These are phyloP conservation scores for Jacaranda copaia DNA, from an alignment of 257 asterid genomes.

Conservation along the genomic window DNA sequence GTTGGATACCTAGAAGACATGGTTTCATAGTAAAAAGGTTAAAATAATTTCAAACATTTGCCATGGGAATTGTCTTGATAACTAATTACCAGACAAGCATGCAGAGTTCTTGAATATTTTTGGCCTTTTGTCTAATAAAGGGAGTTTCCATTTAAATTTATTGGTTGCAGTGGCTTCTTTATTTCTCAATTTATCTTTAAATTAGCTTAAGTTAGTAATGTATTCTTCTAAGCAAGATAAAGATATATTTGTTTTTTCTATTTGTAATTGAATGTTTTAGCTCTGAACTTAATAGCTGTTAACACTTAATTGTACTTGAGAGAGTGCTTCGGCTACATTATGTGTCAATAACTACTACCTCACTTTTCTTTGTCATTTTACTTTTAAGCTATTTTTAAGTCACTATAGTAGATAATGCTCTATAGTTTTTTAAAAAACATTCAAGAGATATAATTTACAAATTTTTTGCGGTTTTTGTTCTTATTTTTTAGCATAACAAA, in stretches of 20 bases:
- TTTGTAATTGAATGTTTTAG: background rate
- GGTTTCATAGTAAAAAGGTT: background rate
- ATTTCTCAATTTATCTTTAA: background rate
- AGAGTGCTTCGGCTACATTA: conserved; percentile 9
- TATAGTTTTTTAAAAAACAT: no score
- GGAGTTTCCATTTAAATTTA: no score
- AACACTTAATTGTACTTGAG: background rate
- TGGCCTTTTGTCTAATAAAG: background rate
- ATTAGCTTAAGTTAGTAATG: background rate
- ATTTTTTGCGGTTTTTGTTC: no score
- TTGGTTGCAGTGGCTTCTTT: background rate
- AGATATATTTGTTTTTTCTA: background rate
- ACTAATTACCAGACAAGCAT: background rate
- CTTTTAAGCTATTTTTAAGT: conserved; percentile 33
- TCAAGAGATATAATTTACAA: no score
- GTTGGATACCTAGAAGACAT: background rate
- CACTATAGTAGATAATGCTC: no score
- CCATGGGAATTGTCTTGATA: background rate
- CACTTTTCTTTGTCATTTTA: conserved; percentile 23
- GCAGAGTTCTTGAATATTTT: background rate
- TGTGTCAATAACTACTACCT: conserved; percentile 5
- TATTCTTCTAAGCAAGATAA: conserved; percentile 17
- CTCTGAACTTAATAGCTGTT: background rate
- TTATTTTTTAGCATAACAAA: no score
- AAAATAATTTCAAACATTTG: background rate